Base-by-base conservation (phyloP, 768 basidiomycete genomes). In the Hebeloma cylindrosporum region DNA sequence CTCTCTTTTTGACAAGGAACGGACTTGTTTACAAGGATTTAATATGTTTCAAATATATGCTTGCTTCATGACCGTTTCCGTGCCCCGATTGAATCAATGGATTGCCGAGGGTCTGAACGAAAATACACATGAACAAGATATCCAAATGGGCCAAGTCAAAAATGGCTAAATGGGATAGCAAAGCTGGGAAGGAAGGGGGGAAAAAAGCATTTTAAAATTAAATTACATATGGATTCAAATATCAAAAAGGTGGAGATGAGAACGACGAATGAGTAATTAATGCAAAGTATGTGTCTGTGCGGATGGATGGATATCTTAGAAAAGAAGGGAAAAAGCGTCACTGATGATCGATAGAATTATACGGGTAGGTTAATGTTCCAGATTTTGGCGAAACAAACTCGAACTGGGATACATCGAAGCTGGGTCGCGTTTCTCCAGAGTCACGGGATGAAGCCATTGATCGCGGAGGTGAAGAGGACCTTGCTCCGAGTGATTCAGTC, bases 341-440 rank as follows among this genome's bases (percentile, higher is more conserved):
- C 37, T 66, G 62, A 42, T 77, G 71, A 56, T 81, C 78, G 43
- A 77, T 59, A 20, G 63, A 66, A 61, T 77, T 71, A 56, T 82
- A 82, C 16, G 83, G 82, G 58, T 82, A 82, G 48, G 73, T 67
- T 50, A 83, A 56, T 28, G 69, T 53, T 49, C 63, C 60, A 54
- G 66, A 66, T 63, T 74, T 74, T 29, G 82, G 71, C 17, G 78
- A 74, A 22, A 84, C 74, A 27, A 83, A 74, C 64, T 86, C 85
- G 56, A 84, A 85, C 56, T 83, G 81, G 11, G 81, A 79, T 10
- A 67, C 71, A 54, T 88, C 83, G 45, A 82, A 73, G 57, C 79
- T 83, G 27, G 73, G 72, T 16, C 73, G 65, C 45, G 70, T 72
- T 37, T 68, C 68, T 36, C 63, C 63, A 16, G 73, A 72, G 37